These are phyloP conservation scores for Cadophora malorum DNA, from an alignment of 2,329 filamentous ascomycete species.

Conservation along the genomic window DNA sequence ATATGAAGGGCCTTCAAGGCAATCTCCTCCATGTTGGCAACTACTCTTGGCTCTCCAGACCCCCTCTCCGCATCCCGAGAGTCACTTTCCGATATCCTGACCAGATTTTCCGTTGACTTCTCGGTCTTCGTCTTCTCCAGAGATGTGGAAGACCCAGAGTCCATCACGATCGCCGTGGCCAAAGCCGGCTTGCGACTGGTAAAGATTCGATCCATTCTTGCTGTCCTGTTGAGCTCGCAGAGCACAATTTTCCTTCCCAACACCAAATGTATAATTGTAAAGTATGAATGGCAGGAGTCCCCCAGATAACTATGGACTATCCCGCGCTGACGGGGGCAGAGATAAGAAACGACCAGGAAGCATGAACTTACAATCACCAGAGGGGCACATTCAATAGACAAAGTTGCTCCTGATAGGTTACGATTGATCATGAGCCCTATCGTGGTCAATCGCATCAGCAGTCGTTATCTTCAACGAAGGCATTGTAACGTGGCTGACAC, in stretches of 20 bases:
- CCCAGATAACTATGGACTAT: background rate
- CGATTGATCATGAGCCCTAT: background rate
- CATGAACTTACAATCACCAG: background rate
- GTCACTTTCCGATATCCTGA: conserved; percentile 12
- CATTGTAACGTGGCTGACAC: conserved; percentile 19
- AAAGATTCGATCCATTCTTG: conserved; percentile 21
- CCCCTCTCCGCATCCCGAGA: conserved; percentile 22
- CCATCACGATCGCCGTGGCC: background rate
- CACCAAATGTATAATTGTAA: background rate
- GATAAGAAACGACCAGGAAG: background rate
- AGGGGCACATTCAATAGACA: background rate
- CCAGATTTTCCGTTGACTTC: conserved; percentile 22
- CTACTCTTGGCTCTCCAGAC: conserved; percentile 18
- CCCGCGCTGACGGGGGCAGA: conserved; percentile 2
- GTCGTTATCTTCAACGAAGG: conserved; percentile 16
- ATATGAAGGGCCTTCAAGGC: conserved; percentile 29
- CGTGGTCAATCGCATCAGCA: conserved; percentile 17
- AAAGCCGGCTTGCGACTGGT: conserved; percentile 19
- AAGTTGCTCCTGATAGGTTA: background rate
- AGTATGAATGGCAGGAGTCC: no score
- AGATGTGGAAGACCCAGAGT: conserved; percentile 20
- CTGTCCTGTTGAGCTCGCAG: conserved; percentile 38
- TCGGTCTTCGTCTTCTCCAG: conserved; percentile 17
- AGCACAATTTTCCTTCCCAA: conserved; percentile 7
- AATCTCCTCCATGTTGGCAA: conserved; percentile 30